Conservation (phyloP, 306 rosid species). For the Albizia julibrissin region DNA sequence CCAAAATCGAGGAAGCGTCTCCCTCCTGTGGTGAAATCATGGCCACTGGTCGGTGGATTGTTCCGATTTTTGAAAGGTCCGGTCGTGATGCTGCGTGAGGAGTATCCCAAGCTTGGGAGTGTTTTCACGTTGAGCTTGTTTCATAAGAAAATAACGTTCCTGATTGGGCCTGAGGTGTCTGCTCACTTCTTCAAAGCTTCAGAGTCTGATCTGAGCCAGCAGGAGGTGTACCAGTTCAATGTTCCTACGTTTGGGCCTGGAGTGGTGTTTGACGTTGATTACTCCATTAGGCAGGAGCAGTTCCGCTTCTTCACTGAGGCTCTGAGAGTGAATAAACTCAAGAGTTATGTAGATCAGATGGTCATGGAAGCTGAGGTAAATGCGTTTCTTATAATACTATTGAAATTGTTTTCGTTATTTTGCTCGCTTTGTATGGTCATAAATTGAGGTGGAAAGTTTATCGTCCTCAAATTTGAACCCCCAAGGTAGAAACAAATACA, state of each 20-base stretch:
- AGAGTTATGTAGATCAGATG: constrained; percentile 96
- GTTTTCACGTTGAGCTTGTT: constrained; percentile 76
- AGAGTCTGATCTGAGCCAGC: constrained; percentile 91
- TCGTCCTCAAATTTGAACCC: no score
- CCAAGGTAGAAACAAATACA: no score
- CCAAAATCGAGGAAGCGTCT: constrained; percentile 63
- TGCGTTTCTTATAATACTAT: background rate
- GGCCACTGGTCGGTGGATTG: constrained; percentile 75
- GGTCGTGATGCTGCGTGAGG: constrained; percentile 71
- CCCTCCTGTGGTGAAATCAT: constrained; percentile 59
- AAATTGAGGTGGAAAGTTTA: no score
- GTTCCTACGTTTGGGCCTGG: constrained; percentile 97
- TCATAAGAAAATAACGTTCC: constrained; percentile 74
- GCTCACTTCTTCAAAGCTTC: constrained; percentile 89
- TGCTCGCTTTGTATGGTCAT: background rate
- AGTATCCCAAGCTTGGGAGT: constrained; percentile 82
- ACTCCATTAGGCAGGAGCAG: constrained; percentile 86
- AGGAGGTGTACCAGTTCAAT: constrained; percentile 92
- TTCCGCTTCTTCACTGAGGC: constrained; percentile 94
- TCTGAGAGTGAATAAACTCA: constrained; percentile 75
- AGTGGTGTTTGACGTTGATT: constrained; percentile 94
- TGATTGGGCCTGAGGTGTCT: constrained; percentile 93
- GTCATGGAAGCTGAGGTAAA: constrained; percentile 79
- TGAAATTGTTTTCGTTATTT: background rate
- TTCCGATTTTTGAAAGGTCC: constrained; percentile 80